Evolutionary conservation across 2,329 filamentous ascomycete species (phyloP), one percentile per base, ranked within the genome.

Genomic region (Arthrocladium fulminans): DNA sequence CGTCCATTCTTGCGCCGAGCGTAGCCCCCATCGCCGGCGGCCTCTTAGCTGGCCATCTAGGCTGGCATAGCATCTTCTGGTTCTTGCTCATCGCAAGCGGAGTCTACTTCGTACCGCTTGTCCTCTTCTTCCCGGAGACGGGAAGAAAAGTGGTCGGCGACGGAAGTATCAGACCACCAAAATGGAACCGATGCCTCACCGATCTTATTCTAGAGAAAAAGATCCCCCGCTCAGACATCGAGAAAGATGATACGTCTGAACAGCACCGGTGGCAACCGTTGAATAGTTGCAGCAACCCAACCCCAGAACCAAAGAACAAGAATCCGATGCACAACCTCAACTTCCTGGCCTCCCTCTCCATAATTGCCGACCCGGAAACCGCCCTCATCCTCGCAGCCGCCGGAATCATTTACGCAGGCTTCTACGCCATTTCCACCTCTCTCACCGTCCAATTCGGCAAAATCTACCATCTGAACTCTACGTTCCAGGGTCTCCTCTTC

Each of bases 31-130:
- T 75, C 0, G 67, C 78, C 20, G 75, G 74, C 0, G 75, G 74
- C 6, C 58, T 70, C 0, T 52, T 78, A 0, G 64, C 68, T 0
- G 67, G 72, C 41, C 65, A 66, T 34, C 54, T 76, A 0, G 74
- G 73, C 0, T 78, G 74, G 74, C 61, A 67, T 32, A 65, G 66
- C 1, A 69, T 77, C 5, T 79, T 78, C 53, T 77, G 73, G 73
- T 74, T 76, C 49, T 62, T 79, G 3, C 62, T 70, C 24, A 74
- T 77, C 17, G 63, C 72, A 43, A 61, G 67, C 0, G 68, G 63
- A 0, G 58, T 59, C 1, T 56, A 61, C 19, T 53, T 58, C 19
- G 13, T 60, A 2, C 52, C 52, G 0, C 42, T 63, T 1, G 10
- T 60, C 4, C 13, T 63, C 1, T 57, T 64, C 54, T 60, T 67